A percentile compares a stretch with the other conserved stretches of the same genome.
Conservation (phyloP, 768 basidiomycete genomes). For the Sutorius australiensis region DNA sequence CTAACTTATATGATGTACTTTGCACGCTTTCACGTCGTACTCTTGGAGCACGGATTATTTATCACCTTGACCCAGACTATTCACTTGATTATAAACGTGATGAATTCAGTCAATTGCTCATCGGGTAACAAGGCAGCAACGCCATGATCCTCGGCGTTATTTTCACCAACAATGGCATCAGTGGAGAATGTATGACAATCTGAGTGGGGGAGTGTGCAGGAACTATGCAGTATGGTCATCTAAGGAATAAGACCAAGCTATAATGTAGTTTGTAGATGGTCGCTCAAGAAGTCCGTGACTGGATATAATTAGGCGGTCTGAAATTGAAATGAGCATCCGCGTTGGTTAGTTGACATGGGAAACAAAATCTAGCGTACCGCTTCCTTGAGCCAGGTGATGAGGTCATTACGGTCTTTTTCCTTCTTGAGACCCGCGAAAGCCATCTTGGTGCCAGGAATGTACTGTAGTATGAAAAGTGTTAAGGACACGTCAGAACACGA, state of each 20-base stretch:
- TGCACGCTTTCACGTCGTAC: neutral
- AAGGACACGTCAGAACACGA: neutral
- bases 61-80: neutral
- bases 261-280: conserved; percentile 21
- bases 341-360: neutral
- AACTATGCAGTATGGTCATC: conserved; percentile 28
- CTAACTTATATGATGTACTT: conserved; percentile 6
- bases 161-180: neutral
- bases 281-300: conserved; percentile 9
- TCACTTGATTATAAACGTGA: neutral
- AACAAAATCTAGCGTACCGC: conserved; percentile 43
- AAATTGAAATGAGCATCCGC: neutral
- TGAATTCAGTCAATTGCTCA: neutral
- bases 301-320: conserved; percentile 28
- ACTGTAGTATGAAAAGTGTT: conserved; percentile 40
- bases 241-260: conserved; percentile 34
- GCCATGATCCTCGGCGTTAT: neutral
- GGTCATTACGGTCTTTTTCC: conserved; percentile 94
- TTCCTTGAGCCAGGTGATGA: conserved; percentile 80
- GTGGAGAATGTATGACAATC: conserved; percentile 13
- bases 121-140: neutral
- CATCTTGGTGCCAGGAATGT: conserved; percentile 98
- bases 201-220: conserved; percentile 31
- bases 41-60: conserved; percentile 1
- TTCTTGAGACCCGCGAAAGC: conserved; percentile 98